Evolutionary conservation across 1,139 yeast genomes (phyloP).

Genomic region (Scheffersomyces illinoinensis): DNA sequence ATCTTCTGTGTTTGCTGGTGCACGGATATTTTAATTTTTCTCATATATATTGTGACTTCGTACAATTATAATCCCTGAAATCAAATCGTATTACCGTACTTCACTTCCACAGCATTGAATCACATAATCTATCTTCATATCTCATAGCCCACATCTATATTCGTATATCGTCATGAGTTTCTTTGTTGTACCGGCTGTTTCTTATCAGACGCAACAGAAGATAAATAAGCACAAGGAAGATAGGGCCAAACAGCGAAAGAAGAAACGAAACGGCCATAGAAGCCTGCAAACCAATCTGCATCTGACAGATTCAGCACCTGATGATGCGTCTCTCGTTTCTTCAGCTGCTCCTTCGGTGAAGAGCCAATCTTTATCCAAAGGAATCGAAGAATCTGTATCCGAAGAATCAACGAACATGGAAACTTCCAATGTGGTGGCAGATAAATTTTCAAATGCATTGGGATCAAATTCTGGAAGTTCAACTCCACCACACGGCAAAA

Average conservation of each 20-base stretch:
- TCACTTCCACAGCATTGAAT: neutral
- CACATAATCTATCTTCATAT: neutral
- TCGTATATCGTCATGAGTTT: slow-evolving; percentile 11
- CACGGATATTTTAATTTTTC: too few relatives aligned
- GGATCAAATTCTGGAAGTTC: neutral
- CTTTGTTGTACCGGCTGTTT: slow-evolving; percentile 17
- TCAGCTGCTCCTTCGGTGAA: slow-evolving; percentile 2
- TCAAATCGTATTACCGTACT: neutral
- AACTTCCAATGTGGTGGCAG: neutral
- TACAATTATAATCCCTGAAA: neutral
- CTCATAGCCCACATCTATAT: neutral
- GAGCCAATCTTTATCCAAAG: neutral
- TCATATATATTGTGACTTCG: neutral
- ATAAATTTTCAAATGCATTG: neutral
- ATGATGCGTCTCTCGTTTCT: slow-evolving; percentile 2
- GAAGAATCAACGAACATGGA: neutral
- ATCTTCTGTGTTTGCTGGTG: neutral
- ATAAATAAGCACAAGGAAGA: slow-evolving; percentile 13
- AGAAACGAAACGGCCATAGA: neutral
- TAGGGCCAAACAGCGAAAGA: slow-evolving; percentile 3
- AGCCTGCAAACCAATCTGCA: neutral
- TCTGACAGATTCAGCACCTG: slow-evolving; percentile 4
- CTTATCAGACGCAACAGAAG: slow-evolving; percentile 19
- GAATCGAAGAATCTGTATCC: neutral
- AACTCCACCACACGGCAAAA: neutral